Evolutionary conservation across 352 stramenopile genomes (phyloP), one percentile per base, ranked within the genome.

Genomic region (Aphanomyces euteiches): DNA sequence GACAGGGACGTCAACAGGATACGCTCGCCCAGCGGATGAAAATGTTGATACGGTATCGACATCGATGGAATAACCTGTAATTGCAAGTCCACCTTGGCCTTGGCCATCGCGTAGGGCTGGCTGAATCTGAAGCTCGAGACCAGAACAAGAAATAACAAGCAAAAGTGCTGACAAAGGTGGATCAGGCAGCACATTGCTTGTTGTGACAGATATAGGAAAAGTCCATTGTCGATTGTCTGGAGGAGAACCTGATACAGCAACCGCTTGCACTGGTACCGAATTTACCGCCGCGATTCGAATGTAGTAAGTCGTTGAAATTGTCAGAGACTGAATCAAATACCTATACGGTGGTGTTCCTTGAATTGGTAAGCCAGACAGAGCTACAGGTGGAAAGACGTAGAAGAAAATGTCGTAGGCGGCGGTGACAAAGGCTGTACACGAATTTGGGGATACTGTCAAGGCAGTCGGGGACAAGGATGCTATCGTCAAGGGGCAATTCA

Each of bases 211-310:
- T 3, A 95, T 56, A 5, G 77, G 72, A 12, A 82, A 87, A 37
- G 89, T 96, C 94, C 95, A 99, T 69, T 96, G 88, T 19, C 92
- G 93, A 70, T 98, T 98, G 69, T 97, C 79, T 8, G 83, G 84
- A 12, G 89, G 82, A 38, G 86, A 85, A 10, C 87, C 86, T 54
- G 78, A 78, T 10, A 94, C 76, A 34, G 93, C 79, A 57, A 98
- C 86, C 60, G 82, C 73, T 76, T 98, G 92, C 13, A 89, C 76
- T 1, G 81, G 80, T 34, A 98, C 89, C 7, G 82, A 88, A 77
- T 98, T 98, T 8, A 88, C 74, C 15, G 94, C 94, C 3, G 92
- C 89, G 36, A 99, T 85, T 4, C 94, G 84, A 2, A 98, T 85
- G 76, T 93, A 97, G 76, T 98, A 98, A 21, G 79, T 83, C 60